Conservation (phyloP, 169 alveolate genomes). For the Plasmodium cynomolgi region DNA sequence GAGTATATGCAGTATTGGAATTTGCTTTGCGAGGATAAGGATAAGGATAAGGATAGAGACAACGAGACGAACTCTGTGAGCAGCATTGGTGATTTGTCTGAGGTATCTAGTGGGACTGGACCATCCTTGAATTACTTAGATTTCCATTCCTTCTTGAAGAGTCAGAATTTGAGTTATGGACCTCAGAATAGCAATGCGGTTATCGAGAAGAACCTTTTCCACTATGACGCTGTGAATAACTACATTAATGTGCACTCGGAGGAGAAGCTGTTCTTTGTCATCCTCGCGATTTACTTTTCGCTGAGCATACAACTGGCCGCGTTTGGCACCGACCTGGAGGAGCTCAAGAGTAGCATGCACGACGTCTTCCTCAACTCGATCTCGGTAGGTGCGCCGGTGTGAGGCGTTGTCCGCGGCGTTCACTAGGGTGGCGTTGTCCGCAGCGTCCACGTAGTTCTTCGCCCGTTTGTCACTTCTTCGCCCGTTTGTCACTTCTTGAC, state of each 20-base stretch:
- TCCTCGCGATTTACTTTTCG: slow-evolving; percentile 41
- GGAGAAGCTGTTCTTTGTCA: slow-evolving; percentile 34
- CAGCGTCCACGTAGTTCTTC: neutral
- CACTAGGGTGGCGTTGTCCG: neutral
- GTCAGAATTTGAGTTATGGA: slow-evolving; percentile 7
- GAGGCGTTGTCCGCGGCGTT: neutral
- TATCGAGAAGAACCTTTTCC: slow-evolving; percentile 3
- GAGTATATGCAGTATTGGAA: slow-evolving; percentile 14
- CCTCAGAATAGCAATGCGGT: neutral
- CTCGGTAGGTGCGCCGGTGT: slow-evolving; percentile 5
- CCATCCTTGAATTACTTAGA: slow-evolving; percentile 8
- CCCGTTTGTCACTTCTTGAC: too few relatives aligned
- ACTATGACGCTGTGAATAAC: slow-evolving; percentile 22
- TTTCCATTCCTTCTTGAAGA: slow-evolving; percentile 25
- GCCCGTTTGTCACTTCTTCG: neutral
- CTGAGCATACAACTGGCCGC: slow-evolving; percentile 17
- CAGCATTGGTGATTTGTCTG: neutral
- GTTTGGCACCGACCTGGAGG: slow-evolving; percentile 3
- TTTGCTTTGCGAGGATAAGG: slow-evolving; percentile 15
- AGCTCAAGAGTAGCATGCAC: slow-evolving; percentile 1
- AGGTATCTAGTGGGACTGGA: neutral
- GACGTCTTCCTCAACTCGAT: slow-evolving; percentile 42
- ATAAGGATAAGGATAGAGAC: slow-evolving; percentile 8
- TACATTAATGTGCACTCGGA: slow-evolving; percentile 62
- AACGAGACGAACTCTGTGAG: slow-evolving; percentile 6